A percentile compares a stretch with the other conserved stretches of the same genome.
These are phyloP conservation scores for Clavaria fumosa DNA, from an alignment of 768 basidiomycete species.

Conservation along the genomic window DNA sequence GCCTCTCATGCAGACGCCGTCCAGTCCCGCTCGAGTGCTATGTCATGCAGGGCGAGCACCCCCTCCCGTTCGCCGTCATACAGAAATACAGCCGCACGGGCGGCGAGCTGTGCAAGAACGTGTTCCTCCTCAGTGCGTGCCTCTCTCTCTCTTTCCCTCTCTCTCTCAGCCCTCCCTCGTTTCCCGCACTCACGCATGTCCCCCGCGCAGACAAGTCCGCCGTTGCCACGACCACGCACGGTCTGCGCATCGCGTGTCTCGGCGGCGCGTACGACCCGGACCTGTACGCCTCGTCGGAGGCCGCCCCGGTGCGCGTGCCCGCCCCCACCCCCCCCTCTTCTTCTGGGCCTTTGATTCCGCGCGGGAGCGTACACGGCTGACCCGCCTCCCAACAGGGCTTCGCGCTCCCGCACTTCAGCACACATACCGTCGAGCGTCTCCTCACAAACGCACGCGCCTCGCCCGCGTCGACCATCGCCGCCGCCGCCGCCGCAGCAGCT, in stretches of 20 bases:
- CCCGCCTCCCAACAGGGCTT: conserved; percentile 46
- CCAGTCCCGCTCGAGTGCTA: conserved; percentile 82
- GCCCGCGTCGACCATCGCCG: too few relatives aligned
- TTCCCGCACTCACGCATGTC: conserved; percentile 4
- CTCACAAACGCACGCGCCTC: too few relatives aligned
- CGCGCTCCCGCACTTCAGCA: conserved; percentile 58
- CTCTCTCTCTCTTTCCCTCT: background rate
- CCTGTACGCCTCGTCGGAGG: conserved; percentile 41
- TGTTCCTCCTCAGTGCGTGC: conserved; percentile 71
- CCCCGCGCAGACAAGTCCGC: conserved; percentile 58
- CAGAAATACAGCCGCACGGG: conserved; percentile 61
- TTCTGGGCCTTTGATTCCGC: background rate
- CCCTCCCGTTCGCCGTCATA: conserved; percentile 57
- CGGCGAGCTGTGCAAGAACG: conserved; percentile 67
- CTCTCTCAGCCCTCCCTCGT: conserved; percentile 17
- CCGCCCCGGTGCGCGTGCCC: conserved; percentile 47
- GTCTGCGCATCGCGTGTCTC: conserved; percentile 72
- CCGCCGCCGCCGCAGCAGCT: conserved; percentile 34
- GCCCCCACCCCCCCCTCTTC: too few relatives aligned
- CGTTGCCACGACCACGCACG: conserved; percentile 61
- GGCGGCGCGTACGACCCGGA: conserved; percentile 61
- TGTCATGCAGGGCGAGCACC: conserved; percentile 75
- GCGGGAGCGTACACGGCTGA: background rate
- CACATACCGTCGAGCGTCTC: conserved; percentile 53
- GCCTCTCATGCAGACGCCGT: conserved; percentile 9